These are phyloP conservation scores for Gnetum montanum DNA, from an alignment of 75 land plant species.

Conservation along the genomic window DNA sequence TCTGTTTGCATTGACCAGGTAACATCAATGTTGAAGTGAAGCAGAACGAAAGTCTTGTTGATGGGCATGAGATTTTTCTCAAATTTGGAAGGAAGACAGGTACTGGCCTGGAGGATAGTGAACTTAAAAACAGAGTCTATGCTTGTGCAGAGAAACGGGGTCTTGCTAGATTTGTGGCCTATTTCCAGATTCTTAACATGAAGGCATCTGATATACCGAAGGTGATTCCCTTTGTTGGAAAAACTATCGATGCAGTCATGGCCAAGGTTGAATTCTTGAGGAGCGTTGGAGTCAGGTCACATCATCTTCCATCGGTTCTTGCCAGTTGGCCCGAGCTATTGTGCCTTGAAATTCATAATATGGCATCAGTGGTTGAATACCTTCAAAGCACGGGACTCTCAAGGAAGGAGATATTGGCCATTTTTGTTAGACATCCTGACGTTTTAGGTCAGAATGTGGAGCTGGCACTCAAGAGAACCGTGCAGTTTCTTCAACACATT, in stretches of 20 bases:
- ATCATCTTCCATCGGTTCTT: constrained; percentile 17
- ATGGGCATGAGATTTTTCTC: background rate
- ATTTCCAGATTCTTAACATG: constrained; percentile 24
- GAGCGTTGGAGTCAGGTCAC: constrained; percentile 20
- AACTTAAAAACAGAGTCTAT: constrained; percentile 11
- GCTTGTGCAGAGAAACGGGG: constrained; percentile 22
- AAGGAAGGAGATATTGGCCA: constrained; percentile 14
- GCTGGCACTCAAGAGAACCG: constrained; percentile 10
- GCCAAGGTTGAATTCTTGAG: constrained; percentile 27
- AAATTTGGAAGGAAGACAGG: constrained; percentile 11
- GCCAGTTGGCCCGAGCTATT: constrained; percentile 28
- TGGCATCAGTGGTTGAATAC: constrained; percentile 22
- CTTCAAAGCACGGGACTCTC: constrained; percentile 19
- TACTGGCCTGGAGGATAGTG: constrained; percentile 1
- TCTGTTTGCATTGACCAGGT: background rate
- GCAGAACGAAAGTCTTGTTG: background rate
- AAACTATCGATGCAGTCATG: constrained; percentile 18
- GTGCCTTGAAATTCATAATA: constrained; percentile 10
- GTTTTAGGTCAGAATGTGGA: constrained; percentile 18
- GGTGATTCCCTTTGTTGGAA: constrained; percentile 16
- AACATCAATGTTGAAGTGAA: background rate
- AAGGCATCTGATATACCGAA: constrained; percentile 22
- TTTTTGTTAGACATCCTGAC: constrained; percentile 21
- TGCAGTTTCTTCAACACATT: constrained; percentile 10
- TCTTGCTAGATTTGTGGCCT: constrained; percentile 22